Percentiles rank a stretch among this genome's conserved stretches.
Evolutionary conservation across 73 alveolate species (phyloP).

Genomic region (Effrenium voratum): DNA sequence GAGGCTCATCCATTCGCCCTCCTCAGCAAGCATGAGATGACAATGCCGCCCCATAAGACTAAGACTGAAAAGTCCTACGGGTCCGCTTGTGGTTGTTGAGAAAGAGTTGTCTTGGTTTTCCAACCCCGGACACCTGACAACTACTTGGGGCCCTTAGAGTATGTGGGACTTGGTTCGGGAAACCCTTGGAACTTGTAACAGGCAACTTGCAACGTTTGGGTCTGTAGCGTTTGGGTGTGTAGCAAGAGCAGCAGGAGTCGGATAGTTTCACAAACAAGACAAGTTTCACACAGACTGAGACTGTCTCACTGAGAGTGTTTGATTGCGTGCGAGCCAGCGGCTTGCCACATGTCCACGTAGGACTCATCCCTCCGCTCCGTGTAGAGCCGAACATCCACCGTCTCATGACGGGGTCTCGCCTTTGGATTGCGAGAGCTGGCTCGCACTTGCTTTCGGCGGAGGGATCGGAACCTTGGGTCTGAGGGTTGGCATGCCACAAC

Average conservation of each 20-base stretch:
- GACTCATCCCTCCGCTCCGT: background rate
- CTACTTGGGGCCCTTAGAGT: too few relatives aligned
- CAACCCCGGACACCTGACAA: too few relatives aligned
- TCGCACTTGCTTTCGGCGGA: background rate
- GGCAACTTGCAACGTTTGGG: background rate
- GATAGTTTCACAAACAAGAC: too few relatives aligned
- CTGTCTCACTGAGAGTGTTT: too few relatives aligned
- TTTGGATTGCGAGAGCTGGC: background rate
- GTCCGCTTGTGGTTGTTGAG: too few relatives aligned
- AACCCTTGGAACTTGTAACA: background rate
- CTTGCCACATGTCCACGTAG: background rate
- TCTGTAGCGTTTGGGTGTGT: too few relatives aligned
- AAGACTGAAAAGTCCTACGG: too few relatives aligned
- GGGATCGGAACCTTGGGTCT: background rate
- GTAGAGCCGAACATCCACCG: background rate
- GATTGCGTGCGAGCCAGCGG: background rate
- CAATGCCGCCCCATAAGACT: too few relatives aligned
- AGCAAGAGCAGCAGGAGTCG: too few relatives aligned
- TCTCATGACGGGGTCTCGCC: background rate
- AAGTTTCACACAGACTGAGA: too few relatives aligned
- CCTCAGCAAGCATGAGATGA: too few relatives aligned
- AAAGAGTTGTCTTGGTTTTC: too few relatives aligned
- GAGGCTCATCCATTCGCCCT: background rate
- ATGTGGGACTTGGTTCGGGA: slow-evolving; percentile 23
- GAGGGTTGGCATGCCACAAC: background rate